Conservation (phyloP, 257 asterid genomes). For the Dorcoceras hygrometricum region DNA sequence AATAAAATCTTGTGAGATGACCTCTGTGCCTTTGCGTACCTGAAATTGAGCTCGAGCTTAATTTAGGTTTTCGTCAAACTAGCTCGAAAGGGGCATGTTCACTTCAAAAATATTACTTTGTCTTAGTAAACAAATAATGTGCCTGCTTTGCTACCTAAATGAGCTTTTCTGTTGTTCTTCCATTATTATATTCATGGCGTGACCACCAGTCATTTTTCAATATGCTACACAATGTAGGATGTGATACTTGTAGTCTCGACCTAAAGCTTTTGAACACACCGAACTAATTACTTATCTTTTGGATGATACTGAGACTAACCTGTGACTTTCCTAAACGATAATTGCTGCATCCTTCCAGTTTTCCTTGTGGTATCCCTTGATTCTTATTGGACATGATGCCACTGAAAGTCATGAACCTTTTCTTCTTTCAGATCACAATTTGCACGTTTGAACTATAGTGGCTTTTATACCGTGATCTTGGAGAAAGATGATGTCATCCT, state of each 20-base stretch:
- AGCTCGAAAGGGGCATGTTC: neutral
- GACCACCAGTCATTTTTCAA: neutral
- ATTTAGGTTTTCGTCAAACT: constrained; percentile 5
- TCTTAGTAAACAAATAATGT: constrained; percentile 6
- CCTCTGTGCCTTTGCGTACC: neutral
- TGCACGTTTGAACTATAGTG: constrained; percentile 79
- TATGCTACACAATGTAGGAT: neutral
- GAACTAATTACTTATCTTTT: constrained; percentile 7
- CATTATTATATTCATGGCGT: constrained; percentile 3
- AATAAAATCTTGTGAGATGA: neutral
- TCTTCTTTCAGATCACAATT: constrained; percentile 69
- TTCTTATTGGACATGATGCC: constrained; percentile 8
- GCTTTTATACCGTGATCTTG: constrained; percentile 78
- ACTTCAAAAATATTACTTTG: constrained; percentile 6
- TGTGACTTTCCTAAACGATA: neutral
- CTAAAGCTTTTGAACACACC: neutral
- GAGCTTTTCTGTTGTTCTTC: neutral
- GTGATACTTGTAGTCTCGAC: constrained; percentile 8
- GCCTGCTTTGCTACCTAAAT: constrained; percentile 13
- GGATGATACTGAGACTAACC: constrained; percentile 16
- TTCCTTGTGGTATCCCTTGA: constrained; percentile 11
- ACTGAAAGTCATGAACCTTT: constrained; percentile 26
- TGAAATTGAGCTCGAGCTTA: constrained; percentile 5
- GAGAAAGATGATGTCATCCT: constrained; percentile 78
- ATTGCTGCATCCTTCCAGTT: constrained; percentile 1